phyloP scores from a whole-genome alignment of 1,284 basidiomycete species.

The Tilletia indica region DNA sequence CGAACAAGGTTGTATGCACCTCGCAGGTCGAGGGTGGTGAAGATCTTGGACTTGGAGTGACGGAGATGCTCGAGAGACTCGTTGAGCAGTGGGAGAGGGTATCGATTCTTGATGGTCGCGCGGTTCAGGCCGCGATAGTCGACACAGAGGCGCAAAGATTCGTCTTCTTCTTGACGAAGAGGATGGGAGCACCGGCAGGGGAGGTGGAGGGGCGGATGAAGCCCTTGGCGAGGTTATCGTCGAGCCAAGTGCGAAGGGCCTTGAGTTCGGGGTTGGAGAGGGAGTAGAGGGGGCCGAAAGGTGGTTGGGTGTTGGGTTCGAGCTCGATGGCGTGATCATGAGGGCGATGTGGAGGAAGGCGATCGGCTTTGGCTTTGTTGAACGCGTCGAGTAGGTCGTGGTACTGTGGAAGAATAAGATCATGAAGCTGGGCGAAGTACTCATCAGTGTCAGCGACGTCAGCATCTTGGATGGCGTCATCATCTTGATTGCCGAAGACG shows the following conservation, averaged over 20 bases:
- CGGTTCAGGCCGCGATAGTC: constrained; percentile 60
- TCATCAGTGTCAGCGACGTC: not conserved
- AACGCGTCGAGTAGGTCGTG: constrained; percentile 48
- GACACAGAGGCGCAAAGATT: constrained; percentile 57
- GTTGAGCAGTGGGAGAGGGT: constrained; percentile 57
- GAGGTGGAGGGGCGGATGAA: constrained; percentile 52
- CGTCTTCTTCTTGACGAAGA: constrained; percentile 62
- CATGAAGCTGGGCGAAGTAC: not conserved
- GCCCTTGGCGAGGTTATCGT: constrained; percentile 56
- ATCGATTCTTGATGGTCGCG: constrained; percentile 56
- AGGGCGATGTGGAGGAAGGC: constrained; percentile 43
- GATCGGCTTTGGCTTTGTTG: constrained; percentile 36
- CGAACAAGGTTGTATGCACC: constrained; percentile 30
- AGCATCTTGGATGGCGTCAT: no score
- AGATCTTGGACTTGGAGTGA: constrained; percentile 52
- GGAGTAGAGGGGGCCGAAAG: constrained; percentile 55
- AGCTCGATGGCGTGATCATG: constrained; percentile 54
- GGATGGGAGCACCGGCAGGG: constrained; percentile 57
- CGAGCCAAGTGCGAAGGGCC: constrained; percentile 56
- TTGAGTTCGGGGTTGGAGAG: constrained; percentile 56
- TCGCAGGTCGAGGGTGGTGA: constrained; percentile 46
- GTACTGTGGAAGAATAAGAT: constrained; percentile 28
- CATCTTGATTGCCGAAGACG: no score
- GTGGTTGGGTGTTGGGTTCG: constrained; percentile 53
- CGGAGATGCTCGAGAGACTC: constrained; percentile 56